Base-by-base conservation (phyloP, 2,329 filamentous ascomycete genomes). In the Parafenestella ontariensis region DNA sequence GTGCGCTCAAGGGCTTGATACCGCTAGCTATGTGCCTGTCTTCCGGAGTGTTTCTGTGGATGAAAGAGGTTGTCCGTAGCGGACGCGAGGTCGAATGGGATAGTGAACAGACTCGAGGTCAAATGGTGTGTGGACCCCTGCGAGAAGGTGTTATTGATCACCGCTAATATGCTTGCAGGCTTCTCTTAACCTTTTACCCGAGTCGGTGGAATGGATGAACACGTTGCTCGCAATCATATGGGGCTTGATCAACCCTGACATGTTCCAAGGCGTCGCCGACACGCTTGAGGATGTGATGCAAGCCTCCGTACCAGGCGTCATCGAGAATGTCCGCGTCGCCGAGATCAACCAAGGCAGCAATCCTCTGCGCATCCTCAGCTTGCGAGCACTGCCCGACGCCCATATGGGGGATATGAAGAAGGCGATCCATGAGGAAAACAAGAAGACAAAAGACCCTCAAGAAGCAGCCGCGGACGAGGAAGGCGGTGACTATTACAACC, bases 211-310 rank as follows among this genome's bases (percentile, higher is more conserved):
- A 72, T 98, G 95, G 95, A 89, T 99, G 85, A 99, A 99, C 74
- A 93, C 91, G 0, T 85, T 95, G 46, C 77, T 98, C 3, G 86
- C 85, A 1, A 85, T 96, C 37, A 83, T 95, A 39, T 99, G 95
- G 95, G 90, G 91, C 0, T 80, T 98, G 3, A 88, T 97, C 60
- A 96, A 98, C 69, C 94, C 95, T 0, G 94, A 98, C 39, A 96
- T 98, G 90, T 95, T 99, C 74, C 81, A 86, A n/a, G 86, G 86
- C 5, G 85, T 97, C 8, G 93, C 93, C n/a, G 95, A 98, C 71
- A 97, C 91, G 11, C 84, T 95, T 5, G 91, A 95, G 77, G 94
- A 98, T 73, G 90, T 98, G 62, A 98, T 98, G 94, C 92, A 96
- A 73, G 94, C 93, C 18, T 96, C 92, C 0, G 90, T 97, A 0